A percentile compares a stretch with the other conserved stretches of the same genome.
These are phyloP conservation scores for Grosmannia serpens DNA, from an alignment of 2,329 filamentous ascomycete species.

Conservation along the genomic window DNA sequence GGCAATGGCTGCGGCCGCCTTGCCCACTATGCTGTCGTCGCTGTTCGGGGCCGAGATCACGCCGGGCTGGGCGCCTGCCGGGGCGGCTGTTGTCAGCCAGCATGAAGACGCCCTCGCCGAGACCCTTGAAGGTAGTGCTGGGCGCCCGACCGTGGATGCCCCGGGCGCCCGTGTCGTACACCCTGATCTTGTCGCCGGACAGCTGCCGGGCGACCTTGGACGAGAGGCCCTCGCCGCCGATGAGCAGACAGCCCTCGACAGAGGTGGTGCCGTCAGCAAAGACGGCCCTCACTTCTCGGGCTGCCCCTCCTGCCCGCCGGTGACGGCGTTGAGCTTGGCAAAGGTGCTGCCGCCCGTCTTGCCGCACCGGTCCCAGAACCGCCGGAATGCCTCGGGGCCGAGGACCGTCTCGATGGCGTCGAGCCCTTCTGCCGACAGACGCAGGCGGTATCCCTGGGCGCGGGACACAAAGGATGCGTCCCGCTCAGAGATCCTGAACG, in stretches of 20 bases:
- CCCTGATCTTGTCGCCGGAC: conserved; percentile 43
- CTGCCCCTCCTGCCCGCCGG: too few relatives aligned
- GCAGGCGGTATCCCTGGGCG: conserved; percentile 50
- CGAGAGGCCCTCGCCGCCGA: conserved; percentile 53
- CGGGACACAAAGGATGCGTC: conserved; percentile 39
- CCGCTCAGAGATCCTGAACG: conserved; percentile 46
- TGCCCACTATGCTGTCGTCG: conserved; percentile 46
- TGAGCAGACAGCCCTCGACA: conserved; percentile 42
- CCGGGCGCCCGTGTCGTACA: conserved; percentile 50
- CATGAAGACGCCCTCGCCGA: conserved; percentile 53
- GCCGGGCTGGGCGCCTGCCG: conserved; percentile 39
- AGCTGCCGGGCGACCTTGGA: conserved; percentile 49
- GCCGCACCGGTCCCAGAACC: conserved; percentile 48
- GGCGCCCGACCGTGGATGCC: conserved; percentile 57
- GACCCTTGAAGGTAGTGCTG: conserved; percentile 44
- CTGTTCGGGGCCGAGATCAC: conserved; percentile 47
- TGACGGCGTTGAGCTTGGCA: neutral
- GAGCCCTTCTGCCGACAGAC: conserved; percentile 43
- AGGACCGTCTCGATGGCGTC: conserved; percentile 51
- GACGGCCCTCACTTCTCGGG: neutral
- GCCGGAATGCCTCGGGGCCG: conserved; percentile 30
- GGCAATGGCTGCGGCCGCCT: conserved; percentile 45
- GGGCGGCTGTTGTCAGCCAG: conserved; percentile 36
- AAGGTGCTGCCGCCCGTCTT: conserved; percentile 34
- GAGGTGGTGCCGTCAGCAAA: conserved; percentile 51